Base-by-base conservation (phyloP, 2,329 filamentous ascomycete genomes). In the Aspergillus sp. region DNA sequence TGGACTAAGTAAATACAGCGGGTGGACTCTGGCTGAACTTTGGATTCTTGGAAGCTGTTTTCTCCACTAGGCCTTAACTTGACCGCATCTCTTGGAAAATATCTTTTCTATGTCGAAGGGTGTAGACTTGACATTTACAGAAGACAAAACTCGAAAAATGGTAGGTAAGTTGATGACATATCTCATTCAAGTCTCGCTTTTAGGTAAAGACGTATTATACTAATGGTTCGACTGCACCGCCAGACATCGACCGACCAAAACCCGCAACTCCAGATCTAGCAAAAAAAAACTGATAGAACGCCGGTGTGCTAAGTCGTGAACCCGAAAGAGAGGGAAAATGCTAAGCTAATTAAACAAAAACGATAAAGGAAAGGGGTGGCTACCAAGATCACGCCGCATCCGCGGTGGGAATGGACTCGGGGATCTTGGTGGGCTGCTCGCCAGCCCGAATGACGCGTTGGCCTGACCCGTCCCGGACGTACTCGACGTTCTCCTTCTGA, bases 381-480 rank as follows among this genome's bases (percentile, higher is more conserved):
- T 50, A 12, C 40, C 7, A 43, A 27, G 55, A 48, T 72, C 61
- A 75, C 69, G 92, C 92, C 63, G 92, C 91, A 76, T 91, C 91
- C 59, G 93, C 93, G 67, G 87, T 93, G 62, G 88, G 86, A 55
- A 90, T 85, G 45, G 93, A 91, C 74, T 91, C 86, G 19, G 86
- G 79, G 52, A 96, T 85, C 77, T 91, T 91, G 66, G 93, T 97
- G 59, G 90, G 85, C 79, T 97, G 93, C 68, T 86, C 82, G 54
- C 92, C 92, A 64, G 93, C 92, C 63, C 93, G 89, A 70, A 96
- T 85, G 66, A 97, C 92, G 63, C 90, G 87, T 75, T 91, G 84
- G 51, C 92, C 93, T 54, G 86, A 81, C 15, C 87, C 89, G 73
- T 96, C 93, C 73, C 90, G 92, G 74, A 91, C 85, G 65, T 89